Percentiles rank a stretch among this genome's conserved stretches.
phyloP scores from a whole-genome alignment of 2,329 filamentous ascomycete genomes.

The Magnaporthiopsis poae region DNA sequence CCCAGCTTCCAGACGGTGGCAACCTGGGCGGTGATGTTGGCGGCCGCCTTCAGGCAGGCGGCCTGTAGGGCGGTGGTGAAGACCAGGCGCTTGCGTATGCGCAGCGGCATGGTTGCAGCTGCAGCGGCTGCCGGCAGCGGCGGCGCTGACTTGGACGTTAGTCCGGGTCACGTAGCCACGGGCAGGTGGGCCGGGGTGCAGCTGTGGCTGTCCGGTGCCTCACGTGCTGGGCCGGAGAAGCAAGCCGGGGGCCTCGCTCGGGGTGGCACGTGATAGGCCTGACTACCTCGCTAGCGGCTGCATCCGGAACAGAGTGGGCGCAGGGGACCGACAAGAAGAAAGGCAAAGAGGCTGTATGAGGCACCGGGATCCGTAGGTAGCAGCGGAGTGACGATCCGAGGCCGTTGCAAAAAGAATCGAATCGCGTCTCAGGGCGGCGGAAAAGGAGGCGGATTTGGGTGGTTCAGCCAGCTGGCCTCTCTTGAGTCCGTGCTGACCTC shows the following conservation, averaged over 20 bases:
- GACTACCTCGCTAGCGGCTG: background rate
- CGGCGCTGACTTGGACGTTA: background rate
- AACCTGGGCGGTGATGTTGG: constrained; percentile 14
- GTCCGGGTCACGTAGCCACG: background rate
- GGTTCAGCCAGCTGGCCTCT: background rate
- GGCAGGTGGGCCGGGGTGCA: background rate
- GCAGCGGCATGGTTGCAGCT: constrained; percentile 4
- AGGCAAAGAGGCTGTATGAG: background rate
- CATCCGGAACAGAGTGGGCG: background rate
- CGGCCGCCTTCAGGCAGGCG: constrained; percentile 13
- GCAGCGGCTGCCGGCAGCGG: background rate
- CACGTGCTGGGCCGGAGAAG: background rate
- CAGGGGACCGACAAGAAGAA: background rate
- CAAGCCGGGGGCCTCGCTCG: constrained; percentile 8
- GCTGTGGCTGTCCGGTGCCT: background rate
- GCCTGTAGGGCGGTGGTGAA: constrained; percentile 10
- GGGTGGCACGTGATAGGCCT: constrained; percentile 8
- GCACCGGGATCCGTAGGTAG: background rate
- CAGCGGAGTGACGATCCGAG: background rate
- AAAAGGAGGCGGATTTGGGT: background rate
- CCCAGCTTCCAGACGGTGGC: constrained; percentile 14
- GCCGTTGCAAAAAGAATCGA: background rate
- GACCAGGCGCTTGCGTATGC: constrained; percentile 5
- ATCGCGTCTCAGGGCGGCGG: background rate
- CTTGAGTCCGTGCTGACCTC: background rate